Evolutionary conservation across 108 stramenopile species (phyloP).

Genomic region (Cyclotella cryptica): DNA sequence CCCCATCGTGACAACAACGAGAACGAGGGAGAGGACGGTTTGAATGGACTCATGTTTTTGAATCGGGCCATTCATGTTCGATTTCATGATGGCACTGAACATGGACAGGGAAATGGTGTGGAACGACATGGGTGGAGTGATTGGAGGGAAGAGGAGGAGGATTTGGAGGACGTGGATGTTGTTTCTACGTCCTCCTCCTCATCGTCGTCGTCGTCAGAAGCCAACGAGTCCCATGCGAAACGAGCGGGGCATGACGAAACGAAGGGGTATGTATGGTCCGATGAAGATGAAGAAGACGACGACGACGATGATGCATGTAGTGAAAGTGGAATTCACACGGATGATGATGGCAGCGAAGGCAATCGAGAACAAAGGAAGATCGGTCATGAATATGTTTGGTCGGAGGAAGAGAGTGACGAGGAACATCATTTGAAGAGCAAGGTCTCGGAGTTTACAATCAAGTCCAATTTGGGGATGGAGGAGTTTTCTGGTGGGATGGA

Average conservation of each 20-base stretch:
- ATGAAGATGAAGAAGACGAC: constrained; percentile 40
- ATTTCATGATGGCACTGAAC: constrained; percentile 43
- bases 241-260: background rate
- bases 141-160: too few relatives aligned
- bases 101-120: background rate
- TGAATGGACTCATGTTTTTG: constrained; percentile 34
- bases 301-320: constrained; percentile 13
- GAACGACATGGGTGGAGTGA: background rate
- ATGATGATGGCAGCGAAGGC: constrained; percentile 7
- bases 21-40: constrained; percentile 9
- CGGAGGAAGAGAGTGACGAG: constrained; percentile 15
- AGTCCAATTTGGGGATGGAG: constrained; percentile 30
- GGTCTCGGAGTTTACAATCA: background rate
- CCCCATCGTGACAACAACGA: too few relatives aligned
- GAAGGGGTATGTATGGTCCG: constrained; percentile 50
- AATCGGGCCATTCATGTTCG: constrained; percentile 76
- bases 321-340: background rate
- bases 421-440: background rate
- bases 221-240: constrained; percentile 12
- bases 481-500: constrained; percentile 66
- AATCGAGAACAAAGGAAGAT: constrained; percentile 25
- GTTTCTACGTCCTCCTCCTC: too few relatives aligned
- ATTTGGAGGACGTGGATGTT: background rate
- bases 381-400: constrained; percentile 2
- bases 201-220: constrained; percentile 43